A percentile compares a stretch with the other conserved stretches of the same genome.
Evolutionary conservation across 1,139 yeast species (phyloP).

Genomic region (Candida neerlandica): DNA sequence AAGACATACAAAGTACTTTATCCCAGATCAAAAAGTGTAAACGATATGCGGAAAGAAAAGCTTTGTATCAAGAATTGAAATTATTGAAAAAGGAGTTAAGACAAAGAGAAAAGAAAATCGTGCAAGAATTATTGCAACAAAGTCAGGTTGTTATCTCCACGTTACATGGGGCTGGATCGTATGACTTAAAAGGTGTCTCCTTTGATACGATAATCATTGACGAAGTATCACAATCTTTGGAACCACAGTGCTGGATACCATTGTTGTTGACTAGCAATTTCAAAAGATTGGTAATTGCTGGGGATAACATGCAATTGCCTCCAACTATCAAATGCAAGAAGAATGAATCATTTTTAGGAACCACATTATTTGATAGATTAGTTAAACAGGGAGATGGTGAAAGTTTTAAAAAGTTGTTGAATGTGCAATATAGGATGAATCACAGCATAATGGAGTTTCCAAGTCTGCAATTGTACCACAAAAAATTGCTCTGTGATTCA

Average conservation of each 20-base stretch:
- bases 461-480: slow-evolving; percentile 64
- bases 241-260: slow-evolving; percentile 98
- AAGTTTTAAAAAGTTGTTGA: slow-evolving; percentile 53
- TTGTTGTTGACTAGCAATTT: slow-evolving; percentile 65
- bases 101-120: slow-evolving; percentile 64
- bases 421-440: slow-evolving; percentile 89
- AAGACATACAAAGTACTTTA: slow-evolving; percentile 68
- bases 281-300: slow-evolving; percentile 70
- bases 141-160: slow-evolving; percentile 80
- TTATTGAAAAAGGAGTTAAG: slow-evolving; percentile 69
- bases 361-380: slow-evolving; percentile 80
- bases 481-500: slow-evolving; percentile 61
- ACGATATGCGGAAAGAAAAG: slow-evolving; percentile 63
- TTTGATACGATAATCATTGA: slow-evolving; percentile 89
- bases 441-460: slow-evolving; percentile 76
- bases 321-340: slow-evolving; percentile 58
- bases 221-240: slow-evolving; percentile 92
- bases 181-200: slow-evolving; percentile 53
- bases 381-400: slow-evolving; percentile 55
- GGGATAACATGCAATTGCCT: slow-evolving; percentile 87
- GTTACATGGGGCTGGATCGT: slow-evolving; percentile 83
- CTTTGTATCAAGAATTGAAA: slow-evolving; percentile 70
- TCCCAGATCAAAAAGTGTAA: slow-evolving; percentile 65
- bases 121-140: slow-evolving; percentile 57
- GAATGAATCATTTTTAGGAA: slow-evolving; percentile 34